Evolutionary conservation across 345 rosid species (phyloP).

Genomic region (Eucalyptus albens): DNA sequence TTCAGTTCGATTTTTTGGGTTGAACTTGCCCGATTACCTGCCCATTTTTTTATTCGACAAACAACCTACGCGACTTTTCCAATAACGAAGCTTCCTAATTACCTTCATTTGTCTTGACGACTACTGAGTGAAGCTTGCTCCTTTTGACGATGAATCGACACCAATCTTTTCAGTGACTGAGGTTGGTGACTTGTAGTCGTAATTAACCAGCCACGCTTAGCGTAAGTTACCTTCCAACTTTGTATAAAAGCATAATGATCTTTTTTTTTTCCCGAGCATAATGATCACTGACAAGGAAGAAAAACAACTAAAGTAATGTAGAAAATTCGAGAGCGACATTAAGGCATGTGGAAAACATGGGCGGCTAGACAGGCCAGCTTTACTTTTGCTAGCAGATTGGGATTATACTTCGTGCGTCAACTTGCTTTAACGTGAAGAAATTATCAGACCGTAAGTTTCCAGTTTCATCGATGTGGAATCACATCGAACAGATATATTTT

Average conservation of each 20-base stretch:
- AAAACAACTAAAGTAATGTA: not conserved
- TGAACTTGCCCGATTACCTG: not conserved
- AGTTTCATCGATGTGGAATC: not conserved
- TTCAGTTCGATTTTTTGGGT: not conserved
- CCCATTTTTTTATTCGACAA: not conserved
- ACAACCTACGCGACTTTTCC: not conserved
- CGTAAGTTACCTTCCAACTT: not conserved
- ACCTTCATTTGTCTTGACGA: not conserved
- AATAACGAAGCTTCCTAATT: not conserved
- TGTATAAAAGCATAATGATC: not conserved
- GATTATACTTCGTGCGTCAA: not conserved
- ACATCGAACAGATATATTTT: not conserved
- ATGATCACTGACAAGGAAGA: not conserved
- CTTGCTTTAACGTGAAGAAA: not conserved
- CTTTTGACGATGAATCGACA: not conserved
- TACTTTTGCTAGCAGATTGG: not conserved
- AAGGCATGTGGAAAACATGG: not conserved
- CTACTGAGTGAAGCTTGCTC: not conserved
- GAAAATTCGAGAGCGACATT: not conserved
- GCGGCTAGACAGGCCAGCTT: not conserved
- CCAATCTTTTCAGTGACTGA: not conserved
- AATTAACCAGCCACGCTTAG: not conserved
- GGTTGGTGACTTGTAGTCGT: not conserved
- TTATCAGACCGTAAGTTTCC: not conserved
- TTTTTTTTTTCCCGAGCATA: not conserved